Evolutionary conservation across 768 basidiomycete genomes (phyloP), one percentile per base, ranked within the genome.

Genomic region (Auricularia sp.): DNA sequence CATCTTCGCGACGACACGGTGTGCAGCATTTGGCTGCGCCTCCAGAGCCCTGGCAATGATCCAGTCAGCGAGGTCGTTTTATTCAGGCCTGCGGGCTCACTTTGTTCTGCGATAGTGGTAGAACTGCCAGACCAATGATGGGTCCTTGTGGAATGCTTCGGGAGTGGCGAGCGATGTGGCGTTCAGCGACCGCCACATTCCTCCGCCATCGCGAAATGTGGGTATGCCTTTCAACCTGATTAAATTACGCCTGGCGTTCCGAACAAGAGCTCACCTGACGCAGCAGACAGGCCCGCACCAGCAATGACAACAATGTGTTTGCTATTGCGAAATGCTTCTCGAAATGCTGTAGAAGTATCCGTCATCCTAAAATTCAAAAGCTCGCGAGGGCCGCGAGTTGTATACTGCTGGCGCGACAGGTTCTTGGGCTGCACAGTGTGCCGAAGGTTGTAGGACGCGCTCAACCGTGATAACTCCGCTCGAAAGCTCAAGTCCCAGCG

Each of bases 261-360:
- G 16, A 63, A 36, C 76, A 78, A 64, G 7, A 10, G 63, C 72
- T 39, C 63, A 84, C 84, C 84, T 54, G 85, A 86, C 29, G 82
- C 84, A 62, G 84, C 84, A 29, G 84, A 86, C n/a, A 87, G 76
- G 2, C 85, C 85, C 36, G 86, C 85, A 5, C 85, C 85, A 21
- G 79, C 77, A 1, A 81, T 70, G 11, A 76, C 77, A 7, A 81
- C 72, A 61, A 80, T 75, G 61, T 74, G 71, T 65, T 77, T 79
- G n/a, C 68, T 68, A 6, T 59, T 62, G 58, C 58, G 5, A 75
- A 64, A 6, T 29, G 29, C 29, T 1, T 29, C 29, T 29, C 29
- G 29, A 29, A 29, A 29, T 29, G 29, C 29, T 29, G 29, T 29
- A 29, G 29, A 29, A 29, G 29, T 29, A 29, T 29, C 29, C 29